Evolutionary conservation across 2,329 filamentous ascomycete genomes (phyloP), one percentile per base, ranked within the genome.

Genomic region (Aspergillus awamori): DNA sequence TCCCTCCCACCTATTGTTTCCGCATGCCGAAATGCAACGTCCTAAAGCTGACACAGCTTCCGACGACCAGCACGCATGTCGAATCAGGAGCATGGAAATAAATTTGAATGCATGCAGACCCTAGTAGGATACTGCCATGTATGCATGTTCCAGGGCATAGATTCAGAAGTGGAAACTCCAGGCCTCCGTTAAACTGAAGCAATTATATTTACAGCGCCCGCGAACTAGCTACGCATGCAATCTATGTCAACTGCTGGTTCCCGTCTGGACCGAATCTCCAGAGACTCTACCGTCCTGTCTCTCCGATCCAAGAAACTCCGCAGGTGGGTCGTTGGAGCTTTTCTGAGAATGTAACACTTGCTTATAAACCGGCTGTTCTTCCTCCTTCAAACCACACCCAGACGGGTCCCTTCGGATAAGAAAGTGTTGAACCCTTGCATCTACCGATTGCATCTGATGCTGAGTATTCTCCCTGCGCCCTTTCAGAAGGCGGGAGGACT

Each of bases 371-470:
- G 71, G 63, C 41, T 78, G 74, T 61, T 81, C 78, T 28, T 77
- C 74, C 38, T 78, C 76, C 61, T 80, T 80, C 56, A 81, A 67
- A 5, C 80, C 80, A 63, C 72, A 76, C 13, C 80, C 79, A 1
- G 75, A 76, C 15, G 84, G 84, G 70, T 95, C 90, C 65, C 92
- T 83, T 61, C 90, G 86, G 69, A 87, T 86, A 61, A 98, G 67
- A 71, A 98, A 98, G 58, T 80, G 87, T 67, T 92, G 85, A 41
- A 98, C 88, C 56, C 92, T 83, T 70, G 88, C 87, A 63, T 90
- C 84, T 57, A 70, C 67, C 7, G 76, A 75, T 10, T 67, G 64
- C 67, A 72, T 85, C 82, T 69, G 77, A 79, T 72, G 78, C 70
- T 75, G 84, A 73, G 39, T 83, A 78, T 54, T 82, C 81, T 63